Evolutionary conservation across 2,329 filamentous ascomycete species (phyloP).

Genomic region (Keithomyces neogunnii): DNA sequence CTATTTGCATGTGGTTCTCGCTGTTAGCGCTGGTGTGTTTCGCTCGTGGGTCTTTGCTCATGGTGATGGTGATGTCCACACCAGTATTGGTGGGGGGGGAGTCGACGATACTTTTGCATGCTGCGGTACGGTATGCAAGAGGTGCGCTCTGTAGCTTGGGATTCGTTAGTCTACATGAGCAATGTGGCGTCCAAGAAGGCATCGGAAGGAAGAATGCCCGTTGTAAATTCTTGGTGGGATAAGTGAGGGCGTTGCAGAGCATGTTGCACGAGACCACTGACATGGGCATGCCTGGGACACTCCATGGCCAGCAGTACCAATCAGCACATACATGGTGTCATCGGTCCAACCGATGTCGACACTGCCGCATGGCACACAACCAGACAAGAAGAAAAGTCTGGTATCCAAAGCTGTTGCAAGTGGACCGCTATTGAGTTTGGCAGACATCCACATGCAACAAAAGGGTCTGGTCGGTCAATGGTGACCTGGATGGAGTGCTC

Average conservation of each 20-base stretch:
- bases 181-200: no score
- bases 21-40: background rate
- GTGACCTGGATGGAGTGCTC: background rate
- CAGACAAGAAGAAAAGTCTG: background rate
- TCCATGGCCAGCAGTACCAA: no score
- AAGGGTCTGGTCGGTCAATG: background rate
- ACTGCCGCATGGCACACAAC: background rate
- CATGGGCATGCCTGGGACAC: no score
- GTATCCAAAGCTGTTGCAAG: background rate
- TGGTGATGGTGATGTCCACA: background rate
- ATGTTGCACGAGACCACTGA: no score
- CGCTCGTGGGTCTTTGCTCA: background rate
- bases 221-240: background rate
- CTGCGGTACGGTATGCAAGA: background rate
- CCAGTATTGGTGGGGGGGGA: background rate
- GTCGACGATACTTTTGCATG: background rate
- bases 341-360: constrained; percentile 8
- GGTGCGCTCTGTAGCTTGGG: background rate
- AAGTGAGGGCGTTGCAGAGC: background rate
- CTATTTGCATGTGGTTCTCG: constrained; percentile 2
- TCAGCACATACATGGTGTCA: constrained; percentile 2
- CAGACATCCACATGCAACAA: background rate
- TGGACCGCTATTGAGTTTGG: background rate
- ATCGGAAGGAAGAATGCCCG: no score
- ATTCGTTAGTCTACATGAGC: no score